phyloP scores from a whole-genome alignment of 805 yeast species.

The Kazachstania psychrophila region DNA sequence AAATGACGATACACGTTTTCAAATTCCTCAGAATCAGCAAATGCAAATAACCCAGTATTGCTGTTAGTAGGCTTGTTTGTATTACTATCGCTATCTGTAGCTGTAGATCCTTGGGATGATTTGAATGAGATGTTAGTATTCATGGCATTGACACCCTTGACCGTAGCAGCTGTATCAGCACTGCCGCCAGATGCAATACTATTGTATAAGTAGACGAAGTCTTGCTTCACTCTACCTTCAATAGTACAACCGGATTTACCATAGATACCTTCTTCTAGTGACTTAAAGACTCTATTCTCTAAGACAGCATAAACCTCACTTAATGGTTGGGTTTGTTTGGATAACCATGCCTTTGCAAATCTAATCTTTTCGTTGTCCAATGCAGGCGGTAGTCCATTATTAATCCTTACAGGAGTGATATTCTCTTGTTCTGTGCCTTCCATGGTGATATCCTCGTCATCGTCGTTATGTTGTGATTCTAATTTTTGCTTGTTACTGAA shows the following conservation, averaged over 20 bases:
- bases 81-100: slow-evolving; percentile 2
- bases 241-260: slow-evolving; percentile 23
- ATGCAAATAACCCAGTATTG: slow-evolving; percentile 14
- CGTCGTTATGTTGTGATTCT: slow-evolving; percentile 3
- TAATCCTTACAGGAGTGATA: not conserved
- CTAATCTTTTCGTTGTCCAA: slow-evolving; percentile 29
- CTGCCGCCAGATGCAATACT: slow-evolving; percentile 5
- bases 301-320: slow-evolving; percentile 67
- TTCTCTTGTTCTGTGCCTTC: slow-evolving; percentile 6
- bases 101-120: not conserved
- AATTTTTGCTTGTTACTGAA: slow-evolving; percentile 6
- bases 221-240: slow-evolving; percentile 35
- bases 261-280: slow-evolving; percentile 34
- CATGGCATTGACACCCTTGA: not conserved
- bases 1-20: slow-evolving; percentile 50
- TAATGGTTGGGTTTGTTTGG: slow-evolving; percentile 77
- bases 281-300: slow-evolving; percentile 56
- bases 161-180: slow-evolving; percentile 3
- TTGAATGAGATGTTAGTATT: not conserved
- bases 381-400: slow-evolving; percentile 15
- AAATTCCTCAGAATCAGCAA: slow-evolving; percentile 41
- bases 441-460: slow-evolving; percentile 9
- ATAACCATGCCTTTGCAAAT: slow-evolving; percentile 69
- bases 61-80: not conserved
- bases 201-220: slow-evolving; percentile 26